Base-by-base conservation (phyloP, 768 basidiomycete genomes). In the Boletus edulis region DNA sequence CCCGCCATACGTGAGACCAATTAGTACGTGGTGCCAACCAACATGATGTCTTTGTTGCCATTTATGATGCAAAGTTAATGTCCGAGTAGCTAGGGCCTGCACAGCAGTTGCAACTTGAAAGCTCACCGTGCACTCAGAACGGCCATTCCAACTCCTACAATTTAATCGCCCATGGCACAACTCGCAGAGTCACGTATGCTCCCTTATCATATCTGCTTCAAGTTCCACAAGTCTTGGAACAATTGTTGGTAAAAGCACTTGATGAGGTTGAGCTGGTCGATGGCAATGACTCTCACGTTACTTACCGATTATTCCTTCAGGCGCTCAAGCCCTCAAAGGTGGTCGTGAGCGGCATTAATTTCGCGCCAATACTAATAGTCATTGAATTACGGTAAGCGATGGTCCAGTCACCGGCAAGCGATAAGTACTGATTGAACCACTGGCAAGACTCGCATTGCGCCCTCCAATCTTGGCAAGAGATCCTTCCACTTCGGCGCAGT, bases 401-500 rank as follows among this genome's bases (percentile, higher is more conserved):
- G 51, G 29, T 15, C 35, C 20, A 31, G 24, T 31, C 31, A n/a
- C n/a, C 17, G 38, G 14, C 38, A 39, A 17, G 17, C 38, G n/a
- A 17, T 39, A 18, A 39, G 38, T 18, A 34, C 32, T 40, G 51
- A 37, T 27, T 14, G 13, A 29, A 24, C 34, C 17, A n/a, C 41
- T n/a, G 8, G n/a, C 38, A 14, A 39, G 37, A 35, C 41, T 27
- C 14, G 11, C 17, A 27, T 43, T 37, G 6, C 34, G 35, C 45
- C 45, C 20, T 14, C 44, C 51, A 15, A 37, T 46, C 52, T 57
- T 35, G 34, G 34, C 62, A 54, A 58, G 62, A 54, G 29, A 37
- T 31, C 50, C 31, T 49, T 41, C 29, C 32, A 44, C 31, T 42
- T 31, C 46, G 37, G 35, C 40, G 32, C 46, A 12, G 43, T 51